These are phyloP conservation scores for Kwoniella botswanensis DNA, from an alignment of 768 basidiomycete genomes.

Conservation along the genomic window DNA sequence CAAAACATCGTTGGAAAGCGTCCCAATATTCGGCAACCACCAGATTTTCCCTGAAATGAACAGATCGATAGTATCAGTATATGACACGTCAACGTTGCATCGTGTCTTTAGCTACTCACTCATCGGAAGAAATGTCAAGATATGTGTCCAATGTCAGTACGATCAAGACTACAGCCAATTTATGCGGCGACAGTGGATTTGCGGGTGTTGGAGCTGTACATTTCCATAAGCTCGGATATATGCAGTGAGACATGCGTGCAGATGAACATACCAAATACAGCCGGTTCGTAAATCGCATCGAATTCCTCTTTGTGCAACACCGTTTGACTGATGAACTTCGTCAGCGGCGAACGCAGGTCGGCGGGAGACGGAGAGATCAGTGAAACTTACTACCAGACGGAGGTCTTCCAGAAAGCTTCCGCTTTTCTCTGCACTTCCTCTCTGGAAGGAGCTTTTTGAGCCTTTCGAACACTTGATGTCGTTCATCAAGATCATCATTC, in stretches of 20 bases:
- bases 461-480: conserved; percentile 38
- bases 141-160: conserved; percentile 45
- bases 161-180: conserved; percentile 51
- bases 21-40: conserved; percentile 46
- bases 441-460: conserved; percentile 41
- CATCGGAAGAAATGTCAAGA: conserved; percentile 39
- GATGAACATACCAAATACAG: conserved; percentile 35
- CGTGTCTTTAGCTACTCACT: conserved; percentile 17
- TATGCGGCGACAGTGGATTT: conserved; percentile 52
- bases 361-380: neutral
- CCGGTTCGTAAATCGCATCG: conserved; percentile 45
- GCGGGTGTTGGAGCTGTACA: conserved; percentile 38
- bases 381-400: conserved; percentile 39
- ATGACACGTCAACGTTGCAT: neutral
- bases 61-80: neutral
- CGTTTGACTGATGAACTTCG: too few relatives aligned
- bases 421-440: conserved; percentile 36
- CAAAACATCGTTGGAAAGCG: conserved; percentile 48
- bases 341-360: too few relatives aligned
- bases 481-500: conserved; percentile 31
- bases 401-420: conserved; percentile 35
- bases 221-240: too few relatives aligned
- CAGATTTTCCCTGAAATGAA: conserved; percentile 27
- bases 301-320: conserved; percentile 46
- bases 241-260: too few relatives aligned